Evolutionary conservation across 805 yeast species (phyloP).

Genomic region (Kuraishia ogatae): DNA sequence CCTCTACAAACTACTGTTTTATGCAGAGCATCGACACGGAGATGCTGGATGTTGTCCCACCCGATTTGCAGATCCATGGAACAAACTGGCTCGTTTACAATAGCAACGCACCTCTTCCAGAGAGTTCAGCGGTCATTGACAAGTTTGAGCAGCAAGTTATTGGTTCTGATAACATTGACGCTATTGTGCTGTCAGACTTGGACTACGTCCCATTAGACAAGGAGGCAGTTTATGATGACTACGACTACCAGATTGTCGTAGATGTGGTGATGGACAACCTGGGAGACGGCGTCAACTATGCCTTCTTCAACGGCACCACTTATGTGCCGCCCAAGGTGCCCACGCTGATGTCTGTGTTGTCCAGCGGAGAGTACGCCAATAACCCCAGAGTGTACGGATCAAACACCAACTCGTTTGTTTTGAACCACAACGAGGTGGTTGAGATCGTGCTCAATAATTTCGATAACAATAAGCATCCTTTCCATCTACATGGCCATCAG

Average conservation of each 20-base stretch:
- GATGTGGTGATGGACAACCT: conserved; percentile 59
- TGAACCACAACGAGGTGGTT: conserved; percentile 53
- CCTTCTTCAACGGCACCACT: conserved; percentile 63
- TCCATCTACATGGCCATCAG: conserved; percentile 70
- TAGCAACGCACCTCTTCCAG: conserved; percentile 12
- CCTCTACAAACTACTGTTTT: conserved; percentile 45
- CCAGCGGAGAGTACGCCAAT: conserved; percentile 48
- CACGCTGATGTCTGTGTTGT: conserved; percentile 52
- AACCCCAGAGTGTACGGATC: conserved; percentile 65
- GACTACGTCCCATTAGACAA: conserved; percentile 30
- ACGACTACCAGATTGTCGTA: conserved; percentile 53
- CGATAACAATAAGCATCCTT: conserved; percentile 76
- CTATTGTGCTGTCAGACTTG: conserved; percentile 37
- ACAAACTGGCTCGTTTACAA: conserved; percentile 51
- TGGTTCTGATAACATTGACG: conserved; percentile 27
- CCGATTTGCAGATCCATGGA: conserved; percentile 42
- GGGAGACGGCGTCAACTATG: conserved; percentile 69
- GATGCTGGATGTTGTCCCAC: conserved; percentile 67
- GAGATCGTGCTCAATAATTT: conserved; percentile 73
- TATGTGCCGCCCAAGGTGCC: conserved; percentile 66
- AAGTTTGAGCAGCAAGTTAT: conserved; percentile 61
- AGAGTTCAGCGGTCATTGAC: conserved; percentile 32
- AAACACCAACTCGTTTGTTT: conserved; percentile 53
- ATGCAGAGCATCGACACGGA: conserved; percentile 53
- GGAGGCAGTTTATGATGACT: conserved; percentile 38